These are phyloP conservation scores for Chaetomium sp. DNA, from an alignment of 2,329 filamentous ascomycete species.

Conservation along the genomic window DNA sequence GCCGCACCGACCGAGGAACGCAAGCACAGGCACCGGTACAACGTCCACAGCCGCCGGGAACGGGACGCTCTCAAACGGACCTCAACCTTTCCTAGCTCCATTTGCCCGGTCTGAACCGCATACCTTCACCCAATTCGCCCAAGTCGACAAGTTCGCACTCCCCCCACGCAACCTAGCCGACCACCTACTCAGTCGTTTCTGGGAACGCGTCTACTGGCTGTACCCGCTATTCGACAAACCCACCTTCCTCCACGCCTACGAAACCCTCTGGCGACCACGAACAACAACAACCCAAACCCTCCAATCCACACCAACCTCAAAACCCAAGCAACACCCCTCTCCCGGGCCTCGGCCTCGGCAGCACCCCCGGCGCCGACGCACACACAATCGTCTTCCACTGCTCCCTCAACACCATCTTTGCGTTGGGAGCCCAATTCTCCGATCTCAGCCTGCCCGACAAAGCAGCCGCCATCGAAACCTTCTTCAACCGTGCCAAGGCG, in stretches of 20 bases:
- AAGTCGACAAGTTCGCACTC: constrained; percentile 29
- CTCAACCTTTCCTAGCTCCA: background rate
- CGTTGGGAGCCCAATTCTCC: constrained; percentile 35
- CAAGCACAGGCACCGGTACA: background rate
- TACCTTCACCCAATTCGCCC: constrained; percentile 11
- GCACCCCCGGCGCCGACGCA: constrained; percentile 26
- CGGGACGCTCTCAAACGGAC: too few species aligned
- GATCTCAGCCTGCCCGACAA: constrained; percentile 22
- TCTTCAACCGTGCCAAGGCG: constrained; percentile 31
- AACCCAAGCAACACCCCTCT: constrained; percentile 4
- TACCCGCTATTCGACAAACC: constrained; percentile 39
- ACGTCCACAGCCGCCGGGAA: background rate
- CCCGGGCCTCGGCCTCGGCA: constrained; percentile 30
- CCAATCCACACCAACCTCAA: too few species aligned
- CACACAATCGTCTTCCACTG: constrained; percentile 35
- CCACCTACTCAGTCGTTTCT: constrained; percentile 35
- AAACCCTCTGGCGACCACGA: constrained; percentile 31
- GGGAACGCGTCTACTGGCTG: constrained; percentile 34
- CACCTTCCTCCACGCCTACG: constrained; percentile 35
- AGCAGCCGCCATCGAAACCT: constrained; percentile 26
- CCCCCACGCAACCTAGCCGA: constrained; percentile 37
- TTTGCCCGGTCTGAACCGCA: constrained; percentile 2
- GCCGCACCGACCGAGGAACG: background rate
- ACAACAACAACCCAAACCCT: background rate
- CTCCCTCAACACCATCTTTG: constrained; percentile 38